A percentile compares a stretch with the other conserved stretches of the same genome.
Evolutionary conservation across 192 early-diverging fungal genomes (phyloP).

Genomic region (Phycomyces nitens): DNA sequence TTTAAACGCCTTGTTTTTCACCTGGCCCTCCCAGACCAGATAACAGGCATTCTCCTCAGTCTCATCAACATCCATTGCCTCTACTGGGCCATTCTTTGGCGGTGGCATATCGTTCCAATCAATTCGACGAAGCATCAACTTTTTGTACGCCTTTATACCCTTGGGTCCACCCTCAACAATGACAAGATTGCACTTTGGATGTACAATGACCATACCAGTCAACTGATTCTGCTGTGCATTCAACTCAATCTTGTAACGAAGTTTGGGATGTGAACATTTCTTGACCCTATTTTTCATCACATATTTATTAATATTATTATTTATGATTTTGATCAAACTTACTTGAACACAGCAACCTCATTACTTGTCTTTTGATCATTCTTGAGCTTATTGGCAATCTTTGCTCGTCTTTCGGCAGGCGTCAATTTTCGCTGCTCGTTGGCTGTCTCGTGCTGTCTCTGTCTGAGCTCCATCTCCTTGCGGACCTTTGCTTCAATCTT

Average conservation of each 20-base stretch:
- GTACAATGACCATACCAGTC: slow-evolving; percentile 76
- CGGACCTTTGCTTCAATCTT: slow-evolving; percentile 91
- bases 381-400: slow-evolving; percentile 68
- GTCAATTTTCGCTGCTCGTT: slow-evolving; percentile 85
- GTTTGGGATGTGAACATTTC: slow-evolving; percentile 75
- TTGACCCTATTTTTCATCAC: slow-evolving; percentile 50
- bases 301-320: not conserved
- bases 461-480: slow-evolving; percentile 77
- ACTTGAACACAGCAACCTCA: slow-evolving; percentile 84
- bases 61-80: slow-evolving; percentile 43
- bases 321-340: slow-evolving; percentile 22
- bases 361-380: slow-evolving; percentile 68
- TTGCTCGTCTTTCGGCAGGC: slow-evolving; percentile 79
- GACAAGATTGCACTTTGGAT: slow-evolving; percentile 74
- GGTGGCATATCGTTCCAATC: slow-evolving; percentile 76
- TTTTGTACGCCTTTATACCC: slow-evolving; percentile 88
- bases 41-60: slow-evolving; percentile 73
- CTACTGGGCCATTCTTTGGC: slow-evolving; percentile 26
- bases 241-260: slow-evolving; percentile 84
- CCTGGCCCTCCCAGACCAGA: slow-evolving; percentile 93
- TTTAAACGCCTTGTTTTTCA: slow-evolving; percentile 74
- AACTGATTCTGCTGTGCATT: slow-evolving; percentile 86
- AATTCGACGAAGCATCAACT: slow-evolving; percentile 92
- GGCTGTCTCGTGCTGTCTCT: slow-evolving; percentile 74
- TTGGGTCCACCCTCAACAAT: slow-evolving; percentile 93